Base-by-base conservation (phyloP, 768 basidiomycete genomes). In the Tulasnella calospora region DNA sequence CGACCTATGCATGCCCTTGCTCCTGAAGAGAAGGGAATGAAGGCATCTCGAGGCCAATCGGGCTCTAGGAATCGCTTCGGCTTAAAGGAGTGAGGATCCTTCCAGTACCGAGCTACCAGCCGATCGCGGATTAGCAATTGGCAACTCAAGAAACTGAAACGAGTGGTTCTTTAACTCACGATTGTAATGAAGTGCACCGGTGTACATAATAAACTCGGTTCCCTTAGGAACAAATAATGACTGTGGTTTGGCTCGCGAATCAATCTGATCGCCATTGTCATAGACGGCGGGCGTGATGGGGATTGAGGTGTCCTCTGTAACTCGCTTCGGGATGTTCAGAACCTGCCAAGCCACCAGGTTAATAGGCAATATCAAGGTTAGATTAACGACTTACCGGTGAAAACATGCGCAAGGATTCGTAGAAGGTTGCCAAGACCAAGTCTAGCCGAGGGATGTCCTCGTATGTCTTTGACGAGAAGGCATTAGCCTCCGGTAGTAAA, bases 21-120 rank as follows among this genome's bases (percentile, higher is more conserved):
- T 27, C 61, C 61, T 15, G 61, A 6, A n/a, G 78, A 79, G 67
- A 79, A 79, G 0, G 78, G 55, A 15, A 79, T 13, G 74, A 79
- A 79, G 6, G 78, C 78, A 38, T 79, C 78, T 30, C 73, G 44
- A n/a, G 73, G 47, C 73, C 78, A 74, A 27, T 75, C 78, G 19
- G 70, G 35, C n/a, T 67, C 73, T 30, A 76, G n/a, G 35, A 79
- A 79, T 23, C 78, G 73, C 19, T 67, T 40, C 19, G 78, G 78
- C 0, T 47, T 69, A 46, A 79, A 79, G 3, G 33, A 51, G 36
- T 75, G 33, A 21, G 78, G 61, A 21, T 78, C 51, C 55, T 71
- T 73, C 78, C 78, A 78, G 51, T 78, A 78, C 51, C 71, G 70
- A 67, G 61, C 61, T 67, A 35, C 70, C 70, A n/a, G 46, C 40